phyloP scores from a whole-genome alignment of 1,284 basidiomycete genomes.

The Vanrija humicola region DNA sequence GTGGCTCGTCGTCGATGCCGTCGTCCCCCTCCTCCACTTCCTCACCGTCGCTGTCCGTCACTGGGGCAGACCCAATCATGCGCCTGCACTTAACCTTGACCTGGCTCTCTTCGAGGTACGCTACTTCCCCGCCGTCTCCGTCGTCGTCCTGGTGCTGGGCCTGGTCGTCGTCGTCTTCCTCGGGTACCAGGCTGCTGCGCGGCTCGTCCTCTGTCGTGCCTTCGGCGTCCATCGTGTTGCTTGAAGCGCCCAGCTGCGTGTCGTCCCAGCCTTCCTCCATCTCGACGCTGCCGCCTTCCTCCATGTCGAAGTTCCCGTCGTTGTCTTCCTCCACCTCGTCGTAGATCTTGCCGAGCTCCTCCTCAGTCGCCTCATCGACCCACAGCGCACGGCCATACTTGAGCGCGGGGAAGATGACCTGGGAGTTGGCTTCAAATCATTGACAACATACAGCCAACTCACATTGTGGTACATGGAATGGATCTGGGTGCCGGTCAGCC shows the following conservation, averaged over 20 bases:
- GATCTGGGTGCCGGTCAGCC: slow-evolving; percentile 24
- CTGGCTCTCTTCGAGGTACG: no score
- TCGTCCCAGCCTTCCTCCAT: neutral
- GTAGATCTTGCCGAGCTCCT: neutral
- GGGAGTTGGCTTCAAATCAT: neutral
- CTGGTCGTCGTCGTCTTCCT: no score
- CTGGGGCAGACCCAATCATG: no score
- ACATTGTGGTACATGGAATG: slow-evolving; percentile 33
- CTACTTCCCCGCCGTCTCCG: neutral
- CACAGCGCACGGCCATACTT: slow-evolving; percentile 22
- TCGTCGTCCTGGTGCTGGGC: neutral
- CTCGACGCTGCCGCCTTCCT: neutral
- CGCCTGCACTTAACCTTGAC: no score
- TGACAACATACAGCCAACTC: neutral
- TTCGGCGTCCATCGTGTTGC: no score
- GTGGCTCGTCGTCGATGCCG: no score
- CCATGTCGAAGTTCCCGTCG: neutral
- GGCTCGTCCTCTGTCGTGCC: no score
- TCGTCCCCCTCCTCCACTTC: neutral
- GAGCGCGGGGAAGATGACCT: slow-evolving; percentile 31
- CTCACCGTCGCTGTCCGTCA: no score
- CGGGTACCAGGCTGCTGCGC: no score
- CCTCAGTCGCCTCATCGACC: slow-evolving; percentile 2
- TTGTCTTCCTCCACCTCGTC: neutral
- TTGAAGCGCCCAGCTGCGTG: neutral